phyloP scores from a whole-genome alignment of 2,329 filamentous ascomycete species.

The Sporothrix pallida region DNA sequence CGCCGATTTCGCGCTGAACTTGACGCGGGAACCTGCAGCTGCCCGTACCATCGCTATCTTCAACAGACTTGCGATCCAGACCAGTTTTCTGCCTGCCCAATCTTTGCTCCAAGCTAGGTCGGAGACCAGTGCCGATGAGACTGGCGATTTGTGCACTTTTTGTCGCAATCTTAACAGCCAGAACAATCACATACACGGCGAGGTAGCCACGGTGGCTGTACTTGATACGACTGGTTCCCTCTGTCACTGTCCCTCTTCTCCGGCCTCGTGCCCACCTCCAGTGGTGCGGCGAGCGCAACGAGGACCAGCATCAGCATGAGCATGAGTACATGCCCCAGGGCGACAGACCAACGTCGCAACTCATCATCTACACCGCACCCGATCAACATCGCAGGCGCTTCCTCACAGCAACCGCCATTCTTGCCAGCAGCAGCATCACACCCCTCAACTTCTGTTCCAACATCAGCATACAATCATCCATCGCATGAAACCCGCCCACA shows the following conservation, averaged over 20 bases:
- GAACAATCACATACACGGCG: neutral
- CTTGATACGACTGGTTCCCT: neutral
- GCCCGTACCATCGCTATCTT: neutral
- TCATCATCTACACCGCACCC: constrained; percentile 12
- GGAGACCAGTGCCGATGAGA: neutral
- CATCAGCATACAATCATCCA: neutral
- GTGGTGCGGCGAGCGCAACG: constrained; percentile 24
- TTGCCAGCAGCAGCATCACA: neutral
- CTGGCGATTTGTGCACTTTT: neutral
- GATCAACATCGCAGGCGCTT: constrained; percentile 32
- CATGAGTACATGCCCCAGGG: constrained; percentile 28
- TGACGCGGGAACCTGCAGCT: neutral
- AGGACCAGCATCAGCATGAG: constrained; percentile 25
- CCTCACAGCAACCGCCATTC: constrained; percentile 41
- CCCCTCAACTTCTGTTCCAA: neutral
- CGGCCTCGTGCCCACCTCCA: constrained; percentile 27
- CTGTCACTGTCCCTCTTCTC: neutral
- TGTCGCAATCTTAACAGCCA: neutral
- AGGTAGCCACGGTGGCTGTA: neutral
- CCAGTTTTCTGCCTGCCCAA: neutral
- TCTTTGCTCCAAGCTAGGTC: neutral
- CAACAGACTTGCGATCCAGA: neutral
- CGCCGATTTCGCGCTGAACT: constrained; percentile 8
- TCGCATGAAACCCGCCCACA: neutral
- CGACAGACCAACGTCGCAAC: constrained; percentile 27